Evolutionary conservation across 1,284 basidiomycete species (phyloP), one percentile per base, ranked within the genome.

Genomic region (Pseudozyma sp.): DNA sequence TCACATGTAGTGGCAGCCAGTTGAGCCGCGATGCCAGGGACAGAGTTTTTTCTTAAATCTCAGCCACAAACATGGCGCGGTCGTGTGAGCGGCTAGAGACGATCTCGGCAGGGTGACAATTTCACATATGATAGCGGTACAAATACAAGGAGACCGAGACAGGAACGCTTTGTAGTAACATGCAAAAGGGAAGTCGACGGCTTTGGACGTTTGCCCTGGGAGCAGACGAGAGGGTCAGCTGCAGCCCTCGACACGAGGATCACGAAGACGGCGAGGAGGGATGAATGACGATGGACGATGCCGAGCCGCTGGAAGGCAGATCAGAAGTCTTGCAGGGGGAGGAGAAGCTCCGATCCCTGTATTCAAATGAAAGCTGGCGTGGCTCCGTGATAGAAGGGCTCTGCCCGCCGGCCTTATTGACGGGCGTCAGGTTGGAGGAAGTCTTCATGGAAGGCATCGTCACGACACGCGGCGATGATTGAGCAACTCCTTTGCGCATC

Each of bases 211-310:
- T 24, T 24, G 24, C 24, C 35, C 35, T 37, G 35, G 7, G 39
- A 40, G 39, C 39, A 40, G 40, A 13, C 16, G 16, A 7, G 7
- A 7, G 16, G 10, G 40, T 7, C 17, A 24, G 19, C 19, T 24
- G 24, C 24, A 24, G 24, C 24, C 24, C 8, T 24, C 8, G n/a
- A 24, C 17, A 40, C n/a, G 8, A 29, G 13, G 33, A 3, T 51
- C 16, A 62, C 40, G 33, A 35, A 5, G 55, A 58, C 4, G 63
- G 56, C 11, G 63, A 42, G 5, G 52, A 52, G 6, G 56, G 14
- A 42, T 59, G 67, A 30, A 68, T 63, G 48, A 68, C 30, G 17
- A 68, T 59, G 31, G 67, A 68, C 37, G 67, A 68, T 11, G 17
- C 29, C 8, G 67, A 68, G 24, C 39, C 44, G 44, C 60, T 59